Evolutionary conservation across 2,329 filamentous ascomycete species (phyloP).

Genomic region (Hysterium pulicare): DNA sequence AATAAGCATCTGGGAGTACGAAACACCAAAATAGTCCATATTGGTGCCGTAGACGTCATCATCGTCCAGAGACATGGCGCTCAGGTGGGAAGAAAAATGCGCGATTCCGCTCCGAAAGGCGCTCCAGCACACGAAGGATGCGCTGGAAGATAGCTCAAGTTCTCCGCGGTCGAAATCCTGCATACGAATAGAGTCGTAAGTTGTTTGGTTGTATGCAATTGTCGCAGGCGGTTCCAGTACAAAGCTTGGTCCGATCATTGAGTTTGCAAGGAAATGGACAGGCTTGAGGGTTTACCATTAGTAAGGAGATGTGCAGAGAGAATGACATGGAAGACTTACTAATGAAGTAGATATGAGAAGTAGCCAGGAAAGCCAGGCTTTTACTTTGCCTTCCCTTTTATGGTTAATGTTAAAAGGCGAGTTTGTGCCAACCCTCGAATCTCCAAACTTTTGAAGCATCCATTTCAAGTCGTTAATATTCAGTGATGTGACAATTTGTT

Average conservation of each 20-base stretch:
- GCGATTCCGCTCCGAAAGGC: conserved; percentile 19
- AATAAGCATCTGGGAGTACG: conserved; percentile 14
- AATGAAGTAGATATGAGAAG: conserved; percentile 19
- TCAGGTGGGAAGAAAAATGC: conserved; percentile 11
- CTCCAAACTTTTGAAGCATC: conserved; percentile 25
- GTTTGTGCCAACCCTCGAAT: conserved; percentile 31
- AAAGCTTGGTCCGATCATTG: conserved; percentile 23
- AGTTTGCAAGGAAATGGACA: conserved; percentile 30
- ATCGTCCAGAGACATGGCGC: conserved; percentile 5
- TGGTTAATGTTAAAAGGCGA: conserved; percentile 30
- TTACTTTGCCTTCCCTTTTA: conserved; percentile 18
- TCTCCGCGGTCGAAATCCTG: too few species aligned
- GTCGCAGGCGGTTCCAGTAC: conserved; percentile 12
- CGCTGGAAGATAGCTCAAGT: not conserved
- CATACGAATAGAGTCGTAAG: too few species aligned
- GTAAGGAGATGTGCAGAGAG: too few species aligned
- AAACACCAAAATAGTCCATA: conserved; percentile 5
- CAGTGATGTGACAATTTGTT: conserved; percentile 27
- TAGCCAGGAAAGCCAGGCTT: conserved; percentile 25
- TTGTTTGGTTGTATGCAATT: conserved; percentile 14
- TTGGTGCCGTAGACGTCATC: conserved; percentile 1
- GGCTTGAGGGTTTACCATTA: too few species aligned
- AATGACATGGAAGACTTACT: too few species aligned
- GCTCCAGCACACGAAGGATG: conserved; percentile 22
- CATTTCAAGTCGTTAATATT: conserved; percentile 22